Base-by-base conservation (phyloP, 345 rosid species). In the Lenwebbia sp. region DNA sequence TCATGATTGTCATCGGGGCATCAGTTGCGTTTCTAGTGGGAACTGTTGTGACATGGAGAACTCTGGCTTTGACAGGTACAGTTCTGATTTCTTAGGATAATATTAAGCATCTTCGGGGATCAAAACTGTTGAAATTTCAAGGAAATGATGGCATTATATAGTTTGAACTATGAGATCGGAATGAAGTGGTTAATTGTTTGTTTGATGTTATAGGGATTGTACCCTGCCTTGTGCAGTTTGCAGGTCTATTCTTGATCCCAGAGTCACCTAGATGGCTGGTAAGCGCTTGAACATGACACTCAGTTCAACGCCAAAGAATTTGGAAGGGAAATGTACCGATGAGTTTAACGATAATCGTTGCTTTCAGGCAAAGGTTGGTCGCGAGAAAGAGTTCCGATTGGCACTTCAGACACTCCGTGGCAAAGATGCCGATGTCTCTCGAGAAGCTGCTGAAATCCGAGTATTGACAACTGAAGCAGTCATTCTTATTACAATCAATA, bases 191-290 rank as follows among this genome's bases (percentile, higher is more conserved):
- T 51, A 51, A 49, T 49, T 13, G 54, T 44, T 49, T 49, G 37
- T 26, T 30, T 82, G 86, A 83, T 75, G 55, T 49, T 85, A 84
- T 86, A 96, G 99, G 98, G 62, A 88, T 95, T 82, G 85, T 89
- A 76, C 98, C 99, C 0, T 97, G 98, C 89, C 54, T 95, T 81
- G 70, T 93, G 83, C 92, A 95, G 90, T 93, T 95, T 78, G 86
- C 88, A 86, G 99, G 98, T 40, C 90, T 96, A 41, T 90, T 86
- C 85, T 95, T 95, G 83, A 86, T 96, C 53, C 99, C 98, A 0
- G 98, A 96, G 87, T 95, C 99, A 22, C 99, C 98, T 0, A 93
- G 99, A 91, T 96, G 98, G 97, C 97, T 95, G 93, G 99, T 96
- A 91, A 92, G 88, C 51, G 26, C 81, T 70, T 1, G 13, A 70